Base-by-base conservation (phyloP, 352 stramenopile genomes). In the Globisporangium nagaii region DNA sequence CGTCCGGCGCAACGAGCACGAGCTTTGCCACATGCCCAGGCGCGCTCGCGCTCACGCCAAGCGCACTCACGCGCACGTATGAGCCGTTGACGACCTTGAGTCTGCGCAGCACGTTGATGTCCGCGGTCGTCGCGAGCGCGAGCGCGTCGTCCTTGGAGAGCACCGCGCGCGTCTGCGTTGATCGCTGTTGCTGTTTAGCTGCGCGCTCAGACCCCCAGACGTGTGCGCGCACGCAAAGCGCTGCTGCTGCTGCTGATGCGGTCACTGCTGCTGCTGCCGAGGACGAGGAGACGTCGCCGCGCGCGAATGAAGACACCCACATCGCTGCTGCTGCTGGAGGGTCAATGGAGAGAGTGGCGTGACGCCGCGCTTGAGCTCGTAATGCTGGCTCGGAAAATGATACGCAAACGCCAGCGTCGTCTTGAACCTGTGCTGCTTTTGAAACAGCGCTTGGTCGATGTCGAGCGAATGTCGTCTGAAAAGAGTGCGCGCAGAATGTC, bases 281-380 rank as follows among this genome's bases (percentile, higher is more conserved):
- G 24, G 11, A 35, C 27, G 17, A 3, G 31, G 43, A 46, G 35
- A 31, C 44, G 12, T 22, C 25, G 35, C 24, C 56, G 12, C 49
- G 48, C 12, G 73, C 70, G 43, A 84, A 84, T 36, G 73, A 84
- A 36, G 73, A 84, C 62, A 84, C 68, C 73, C 73, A 84, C 73
- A 84, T 84, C 43, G 7, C 10, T 34, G 37, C 22, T 30, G 34
- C 27, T 36, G 20, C 25, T 36, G 42, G 27, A 47, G 62, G 32
- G n/a, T n/a, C n/a, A n/a, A 44, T 34, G 30, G 32, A 39, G 22
- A 32, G 15, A 9, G 36, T 47, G 12, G 41, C 24, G 19, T 39
- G 34, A 12, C 34, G 34, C 34, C 17, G 8, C 12, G 10, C 32
- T 1, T 13, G 12, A 17, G 7, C n/a, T 25, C 37, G n/a, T 17